phyloP scores from a whole-genome alignment of 2,329 filamentous ascomycete species.

The Scytalidium lignicola region DNA sequence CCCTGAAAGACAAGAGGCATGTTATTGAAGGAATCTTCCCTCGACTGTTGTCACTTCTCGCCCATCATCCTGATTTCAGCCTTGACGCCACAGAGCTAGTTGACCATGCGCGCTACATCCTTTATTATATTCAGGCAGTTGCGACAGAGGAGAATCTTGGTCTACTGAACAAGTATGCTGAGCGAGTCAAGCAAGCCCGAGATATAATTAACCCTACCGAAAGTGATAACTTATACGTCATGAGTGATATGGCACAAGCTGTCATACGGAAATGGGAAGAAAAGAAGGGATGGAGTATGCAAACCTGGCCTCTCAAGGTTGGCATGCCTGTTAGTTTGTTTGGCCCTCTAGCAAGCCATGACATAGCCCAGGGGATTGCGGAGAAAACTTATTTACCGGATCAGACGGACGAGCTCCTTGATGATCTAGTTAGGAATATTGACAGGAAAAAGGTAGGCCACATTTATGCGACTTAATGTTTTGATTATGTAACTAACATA shows the following conservation, averaged over 20 bases:
- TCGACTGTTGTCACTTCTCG: constrained; percentile 78
- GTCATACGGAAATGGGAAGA: constrained; percentile 84
- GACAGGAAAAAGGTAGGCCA: constrained; percentile 53
- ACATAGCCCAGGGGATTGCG: constrained; percentile 77
- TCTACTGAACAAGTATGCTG: constrained; percentile 85
- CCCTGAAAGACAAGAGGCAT: constrained; percentile 54
- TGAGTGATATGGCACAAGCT: constrained; percentile 82
- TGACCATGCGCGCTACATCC: constrained; percentile 81
- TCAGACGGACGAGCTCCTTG: constrained; percentile 63
- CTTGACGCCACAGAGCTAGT: constrained; percentile 60
- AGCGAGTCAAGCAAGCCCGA: constrained; percentile 83
- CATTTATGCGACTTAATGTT: constrained; percentile 12
- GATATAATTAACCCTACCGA: constrained; percentile 67
- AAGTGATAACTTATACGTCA: constrained; percentile 73
- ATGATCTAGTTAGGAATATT: constrained; percentile 58
- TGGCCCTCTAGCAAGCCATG: constrained; percentile 66
- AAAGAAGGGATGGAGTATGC: constrained; percentile 77
- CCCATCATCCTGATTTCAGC: constrained; percentile 89
- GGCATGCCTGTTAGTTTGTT: constrained; percentile 78
- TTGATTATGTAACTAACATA: neutral
- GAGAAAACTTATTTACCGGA: constrained; percentile 77
- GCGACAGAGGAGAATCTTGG: constrained; percentile 83
- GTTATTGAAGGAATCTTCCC: constrained; percentile 78
- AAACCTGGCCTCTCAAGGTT: constrained; percentile 76
- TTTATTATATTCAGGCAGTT: constrained; percentile 81